Conservation (phyloP, 2,329 filamentous ascomycete species). For the Nothophoma quercina region DNA sequence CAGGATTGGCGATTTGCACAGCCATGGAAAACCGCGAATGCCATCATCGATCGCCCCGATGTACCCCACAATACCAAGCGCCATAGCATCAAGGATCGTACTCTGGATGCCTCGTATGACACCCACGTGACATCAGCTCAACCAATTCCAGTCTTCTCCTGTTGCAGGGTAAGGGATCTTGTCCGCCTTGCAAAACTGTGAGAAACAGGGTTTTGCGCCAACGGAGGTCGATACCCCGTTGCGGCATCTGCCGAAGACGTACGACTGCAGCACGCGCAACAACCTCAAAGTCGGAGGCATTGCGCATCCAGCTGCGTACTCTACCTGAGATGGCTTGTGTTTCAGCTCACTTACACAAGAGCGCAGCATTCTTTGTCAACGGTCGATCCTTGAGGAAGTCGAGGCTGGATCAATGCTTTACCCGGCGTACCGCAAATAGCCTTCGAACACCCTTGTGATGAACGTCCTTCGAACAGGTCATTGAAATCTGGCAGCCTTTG, state of each 20-base stretch:
- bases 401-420: not conserved
- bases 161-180: conserved; percentile 6
- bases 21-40: conserved; percentile 14
- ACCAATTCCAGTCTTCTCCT: conserved; percentile 10
- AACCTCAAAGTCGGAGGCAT: not conserved
- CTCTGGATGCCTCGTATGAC: conserved; percentile 16
- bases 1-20: conserved; percentile 7
- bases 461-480: too few relatives aligned
- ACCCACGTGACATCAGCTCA: conserved; percentile 15
- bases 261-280: conserved; percentile 6
- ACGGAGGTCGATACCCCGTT: not conserved
- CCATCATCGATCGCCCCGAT: conserved; percentile 18
- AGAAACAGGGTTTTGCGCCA: conserved; percentile 15
- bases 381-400: not conserved
- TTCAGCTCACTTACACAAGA: not conserved
- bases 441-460: not conserved
- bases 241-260: not conserved
- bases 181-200: conserved; percentile 14
- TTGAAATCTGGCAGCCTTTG: too few relatives aligned
- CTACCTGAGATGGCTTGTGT: not conserved
- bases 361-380: too few relatives aligned
- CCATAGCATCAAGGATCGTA: conserved; percentile 12
- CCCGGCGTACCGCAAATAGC: not conserved
- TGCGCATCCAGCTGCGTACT: not conserved
- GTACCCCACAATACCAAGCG: conserved; percentile 20